Base-by-base conservation (phyloP, 2,329 filamentous ascomycete species). In the Aureobasidium sp. region DNA sequence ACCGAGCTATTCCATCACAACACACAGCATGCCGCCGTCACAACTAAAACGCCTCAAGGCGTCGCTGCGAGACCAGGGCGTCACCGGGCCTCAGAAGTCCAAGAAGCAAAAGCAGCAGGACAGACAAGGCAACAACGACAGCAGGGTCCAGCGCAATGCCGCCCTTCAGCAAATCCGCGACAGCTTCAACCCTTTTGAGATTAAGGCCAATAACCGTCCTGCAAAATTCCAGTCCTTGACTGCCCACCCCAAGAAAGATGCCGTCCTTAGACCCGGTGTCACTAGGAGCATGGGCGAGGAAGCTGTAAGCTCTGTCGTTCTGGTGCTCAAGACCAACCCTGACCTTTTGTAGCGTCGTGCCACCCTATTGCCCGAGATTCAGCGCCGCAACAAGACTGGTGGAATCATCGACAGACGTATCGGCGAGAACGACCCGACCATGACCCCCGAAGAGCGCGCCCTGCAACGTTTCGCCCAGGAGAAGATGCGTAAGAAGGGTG, bases 171-270 rank as follows among this genome's bases (percentile, higher is more conserved):
- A 84, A 62, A 97, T 99, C 72, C 88, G 94, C 71, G 92, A 97
- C 70, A 88, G 92, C 68, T 97, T 97, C 83, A 99, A 99, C 73
- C 94, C 94, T 0, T 99, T 99, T 75, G 94, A 99, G 72, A 84
- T 96, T 73, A 95, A 95, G 75, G 85, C 89, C 63, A 85, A 88
- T 44, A 63, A 64, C 14, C 83, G 88, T 63, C 89, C 87, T 0
- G 86, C 86, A 62, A 97, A 97, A 70, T 96, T 96, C 66, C 86
- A 93, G 47, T 87, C 92, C 48, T 91, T 89, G 0, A 92, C 82
- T 59, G 84, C 83, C 65, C 83, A 83, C 62, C 80, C 83, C 6
- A 63, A 49, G 37, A 42, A 44, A 29, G 53, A 44, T 31, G 65
- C 80, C 87, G 66, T 89, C 88, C 49, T 47, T 35, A 82, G 92